Percentiles rank a stretch among this genome's conserved stretches.
Evolutionary conservation across 1,139 yeast genomes (phyloP).

Genomic region (Pichia sp.): DNA sequence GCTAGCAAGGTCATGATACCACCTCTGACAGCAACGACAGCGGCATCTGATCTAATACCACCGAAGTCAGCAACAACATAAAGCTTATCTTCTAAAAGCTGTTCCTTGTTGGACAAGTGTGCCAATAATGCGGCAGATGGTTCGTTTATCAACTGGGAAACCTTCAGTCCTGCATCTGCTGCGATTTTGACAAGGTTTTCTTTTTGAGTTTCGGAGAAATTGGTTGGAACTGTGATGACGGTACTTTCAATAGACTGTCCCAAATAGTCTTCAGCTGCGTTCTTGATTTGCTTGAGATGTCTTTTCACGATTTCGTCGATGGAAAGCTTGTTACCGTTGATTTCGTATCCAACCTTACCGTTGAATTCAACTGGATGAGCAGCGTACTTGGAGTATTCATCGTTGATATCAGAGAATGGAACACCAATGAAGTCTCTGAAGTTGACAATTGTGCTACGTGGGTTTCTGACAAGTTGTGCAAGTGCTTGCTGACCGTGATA

Average conservation of each 20-base stretch:
- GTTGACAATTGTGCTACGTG: slow-evolving; percentile 79
- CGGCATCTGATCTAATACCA: slow-evolving; percentile 94
- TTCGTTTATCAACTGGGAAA: slow-evolving; percentile 85
- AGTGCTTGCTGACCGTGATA: slow-evolving; percentile 97
- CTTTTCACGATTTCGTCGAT: slow-evolving; percentile 78
- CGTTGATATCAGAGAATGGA: slow-evolving; percentile 64
- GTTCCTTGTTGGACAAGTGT: slow-evolving; percentile 54
- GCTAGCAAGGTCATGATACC: slow-evolving; percentile 88
- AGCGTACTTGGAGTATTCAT: slow-evolving; percentile 54
- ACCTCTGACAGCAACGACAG: slow-evolving; percentile 88
- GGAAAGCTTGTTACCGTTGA: slow-evolving; percentile 47
- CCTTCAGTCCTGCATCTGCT: slow-evolving; percentile 68
- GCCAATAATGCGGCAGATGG: slow-evolving; percentile 92
- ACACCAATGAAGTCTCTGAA: slow-evolving; percentile 92
- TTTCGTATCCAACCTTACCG: slow-evolving; percentile 68
- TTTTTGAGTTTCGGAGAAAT: slow-evolving; percentile 73
- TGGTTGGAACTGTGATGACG: slow-evolving; percentile 89
- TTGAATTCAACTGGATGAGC: slow-evolving; percentile 71
- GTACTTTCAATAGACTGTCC: slow-evolving; percentile 80
- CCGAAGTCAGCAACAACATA: slow-evolving; percentile 96
- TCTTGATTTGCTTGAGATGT: slow-evolving; percentile 76
- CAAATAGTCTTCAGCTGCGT: slow-evolving; percentile 89
- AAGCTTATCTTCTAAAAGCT: slow-evolving; percentile 62
- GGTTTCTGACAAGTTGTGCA: slow-evolving; percentile 87
- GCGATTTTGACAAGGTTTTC: slow-evolving; percentile 59